Conservation (phyloP, 2,329 filamentous ascomycete species). For the Westerdykella ornata region DNA sequence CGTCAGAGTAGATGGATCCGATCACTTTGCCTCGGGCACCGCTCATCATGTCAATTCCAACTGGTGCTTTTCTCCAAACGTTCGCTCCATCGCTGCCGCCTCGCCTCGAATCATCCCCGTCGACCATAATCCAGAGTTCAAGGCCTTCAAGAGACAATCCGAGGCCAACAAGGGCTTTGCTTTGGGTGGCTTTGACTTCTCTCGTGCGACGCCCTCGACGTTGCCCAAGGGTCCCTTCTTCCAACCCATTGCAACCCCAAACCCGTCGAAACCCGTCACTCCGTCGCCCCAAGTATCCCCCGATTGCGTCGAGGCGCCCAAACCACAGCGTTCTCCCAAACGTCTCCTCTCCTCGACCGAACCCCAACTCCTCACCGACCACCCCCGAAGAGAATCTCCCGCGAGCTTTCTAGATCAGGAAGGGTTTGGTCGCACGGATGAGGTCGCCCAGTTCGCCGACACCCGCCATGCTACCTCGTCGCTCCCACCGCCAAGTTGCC, state of each 20-base stretch:
- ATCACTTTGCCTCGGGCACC: constrained; percentile 55
- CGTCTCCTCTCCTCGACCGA: constrained; percentile 42
- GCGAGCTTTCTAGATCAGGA: constrained; percentile 37
- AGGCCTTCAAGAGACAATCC: constrained; percentile 64
- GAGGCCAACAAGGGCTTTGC: constrained; percentile 53
- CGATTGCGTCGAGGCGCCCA: constrained; percentile 8
- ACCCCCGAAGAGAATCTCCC: constrained; percentile 44
- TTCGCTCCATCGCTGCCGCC: constrained; percentile 61
- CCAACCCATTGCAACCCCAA: constrained; percentile 20
- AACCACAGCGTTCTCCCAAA: constrained; percentile 42
- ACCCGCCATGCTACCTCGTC: constrained; percentile 28
- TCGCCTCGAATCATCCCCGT: constrained; percentile 64
- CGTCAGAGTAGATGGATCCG: constrained; percentile 58
- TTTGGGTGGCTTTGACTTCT: constrained; percentile 39
- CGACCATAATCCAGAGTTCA: constrained; percentile 74
- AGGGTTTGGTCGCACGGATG: constrained; percentile 28
- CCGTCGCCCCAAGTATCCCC: constrained; percentile 19
- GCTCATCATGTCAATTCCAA: constrained; percentile 59
- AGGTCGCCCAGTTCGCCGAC: constrained; percentile 31
- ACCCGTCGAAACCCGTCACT: constrained; percentile 30
- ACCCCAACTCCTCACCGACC: constrained; percentile 37
- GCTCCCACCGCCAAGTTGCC: constrained; percentile 16
- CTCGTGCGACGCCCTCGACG: constrained; percentile 18
- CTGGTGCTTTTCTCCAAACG: constrained; percentile 68
- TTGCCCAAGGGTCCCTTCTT: constrained; percentile 17